Evolutionary conservation across 2,329 filamentous ascomycete species (phyloP).

Genomic region (Tympanopsis confertula): DNA sequence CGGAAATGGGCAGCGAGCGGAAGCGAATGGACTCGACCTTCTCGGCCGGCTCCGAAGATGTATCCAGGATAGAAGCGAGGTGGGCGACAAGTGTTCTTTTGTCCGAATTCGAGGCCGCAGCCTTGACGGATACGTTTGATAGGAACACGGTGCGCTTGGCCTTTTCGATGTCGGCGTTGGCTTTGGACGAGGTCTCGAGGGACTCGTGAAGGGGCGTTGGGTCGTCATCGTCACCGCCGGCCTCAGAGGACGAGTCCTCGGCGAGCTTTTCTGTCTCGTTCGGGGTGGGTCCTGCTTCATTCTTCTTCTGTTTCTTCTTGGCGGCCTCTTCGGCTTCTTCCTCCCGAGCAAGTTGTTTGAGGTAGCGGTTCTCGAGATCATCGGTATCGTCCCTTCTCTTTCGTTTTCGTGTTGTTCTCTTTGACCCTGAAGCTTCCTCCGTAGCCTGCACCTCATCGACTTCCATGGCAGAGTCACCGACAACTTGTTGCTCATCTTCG

Average conservation of each 20-base stretch:
- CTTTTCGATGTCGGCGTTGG: conserved; percentile 61
- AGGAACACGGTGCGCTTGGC: conserved; percentile 84
- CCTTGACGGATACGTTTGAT: conserved; percentile 74
- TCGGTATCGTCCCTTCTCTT: conserved; percentile 59
- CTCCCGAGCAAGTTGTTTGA: conserved; percentile 51
- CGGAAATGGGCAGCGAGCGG: conserved; percentile 79
- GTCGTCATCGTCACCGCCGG: conserved; percentile 14
- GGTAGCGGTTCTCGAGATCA: conserved; percentile 59
- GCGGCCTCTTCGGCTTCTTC: conserved; percentile 41
- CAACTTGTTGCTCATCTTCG: conserved; percentile 19
- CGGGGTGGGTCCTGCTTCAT: conserved; percentile 19
- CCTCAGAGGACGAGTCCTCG: conserved; percentile 10
- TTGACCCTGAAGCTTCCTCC: conserved; percentile 24
- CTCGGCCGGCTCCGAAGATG: conserved; percentile 39
- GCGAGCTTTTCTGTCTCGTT: conserved; percentile 12
- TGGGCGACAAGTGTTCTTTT: conserved; percentile 70
- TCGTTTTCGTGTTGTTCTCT: conserved; percentile 40
- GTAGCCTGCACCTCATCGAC: conserved; percentile 21
- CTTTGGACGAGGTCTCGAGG: conserved; percentile 24
- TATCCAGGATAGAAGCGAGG: conserved; percentile 62
- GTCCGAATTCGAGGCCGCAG: conserved; percentile 70
- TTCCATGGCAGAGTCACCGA: conserved; percentile 19
- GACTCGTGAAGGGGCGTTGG: conserved; percentile 43
- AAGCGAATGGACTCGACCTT: conserved; percentile 88
- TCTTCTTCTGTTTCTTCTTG: conserved; percentile 38